Percentiles rank a stretch among this genome's conserved stretches.
Evolutionary conservation across 148 eudicot genomes (phyloP).

Genomic region (Amaranthus hypochondriacus): DNA sequence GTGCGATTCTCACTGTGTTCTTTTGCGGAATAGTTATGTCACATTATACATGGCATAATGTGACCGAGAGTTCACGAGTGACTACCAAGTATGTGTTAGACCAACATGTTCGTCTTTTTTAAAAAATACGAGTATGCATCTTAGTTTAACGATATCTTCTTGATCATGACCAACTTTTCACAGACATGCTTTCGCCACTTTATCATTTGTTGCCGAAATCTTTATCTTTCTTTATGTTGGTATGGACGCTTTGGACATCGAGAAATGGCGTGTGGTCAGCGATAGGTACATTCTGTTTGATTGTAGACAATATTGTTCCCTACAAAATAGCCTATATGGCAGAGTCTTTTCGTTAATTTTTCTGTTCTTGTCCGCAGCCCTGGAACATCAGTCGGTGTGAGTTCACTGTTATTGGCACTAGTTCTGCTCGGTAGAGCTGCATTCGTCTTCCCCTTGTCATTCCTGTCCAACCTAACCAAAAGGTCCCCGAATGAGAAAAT

Average conservation of each 20-base stretch:
- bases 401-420: slow-evolving; percentile 59
- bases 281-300: slow-evolving; percentile 39
- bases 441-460: slow-evolving; percentile 82
- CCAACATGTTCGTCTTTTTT: not conserved
- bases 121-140: not conserved
- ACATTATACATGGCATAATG: slow-evolving; percentile 88
- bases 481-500: slow-evolving; percentile 44
- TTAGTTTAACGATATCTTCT: not conserved
- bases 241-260: slow-evolving; percentile 91
- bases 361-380: slow-evolving; percentile 49
- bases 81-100: slow-evolving; percentile 60
- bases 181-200: slow-evolving; percentile 88
- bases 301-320: not conserved
- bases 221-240: slow-evolving; percentile 87
- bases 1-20: slow-evolving; percentile 82
- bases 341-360: not conserved
- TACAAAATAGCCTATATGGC: not conserved
- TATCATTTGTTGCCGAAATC: slow-evolving; percentile 75
- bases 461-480: slow-evolving; percentile 51
- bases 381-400: slow-evolving; percentile 66
- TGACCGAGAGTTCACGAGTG: slow-evolving; percentile 75
- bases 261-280: slow-evolving; percentile 70
- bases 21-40: slow-evolving; percentile 96
- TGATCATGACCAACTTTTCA: not conserved
- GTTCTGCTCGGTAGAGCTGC: slow-evolving; percentile 84